Evolutionary conservation across 805 yeast species (phyloP).

Genomic region (Hanseniaspora clermontiae): DNA sequence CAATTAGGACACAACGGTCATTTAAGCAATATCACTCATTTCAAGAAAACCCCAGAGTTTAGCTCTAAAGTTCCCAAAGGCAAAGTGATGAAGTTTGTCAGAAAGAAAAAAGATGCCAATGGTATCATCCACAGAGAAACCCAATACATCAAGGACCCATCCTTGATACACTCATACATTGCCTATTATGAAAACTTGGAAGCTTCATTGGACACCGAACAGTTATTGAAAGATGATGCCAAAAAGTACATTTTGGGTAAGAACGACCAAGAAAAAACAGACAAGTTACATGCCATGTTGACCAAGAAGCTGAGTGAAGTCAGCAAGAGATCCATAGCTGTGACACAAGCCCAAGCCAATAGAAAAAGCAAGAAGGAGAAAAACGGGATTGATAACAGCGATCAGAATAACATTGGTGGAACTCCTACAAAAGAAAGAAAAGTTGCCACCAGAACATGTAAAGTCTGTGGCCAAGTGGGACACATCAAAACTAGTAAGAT

Average conservation of each 20-base stretch:
- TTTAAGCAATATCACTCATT: slow-evolving; percentile 22
- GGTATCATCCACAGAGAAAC: slow-evolving; percentile 73
- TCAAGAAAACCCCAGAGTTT: slow-evolving; percentile 24
- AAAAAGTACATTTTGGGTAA: slow-evolving; percentile 44
- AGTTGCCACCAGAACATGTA: slow-evolving; percentile 56
- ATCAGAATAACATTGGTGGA: slow-evolving; percentile 51
- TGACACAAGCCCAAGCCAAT: slow-evolving; percentile 24
- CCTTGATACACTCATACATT: slow-evolving; percentile 74
- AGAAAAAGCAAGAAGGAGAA: slow-evolving; percentile 21
- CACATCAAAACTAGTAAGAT: slow-evolving; percentile 81
- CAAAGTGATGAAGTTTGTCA: slow-evolving; percentile 49
- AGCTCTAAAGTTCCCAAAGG: slow-evolving; percentile 23
- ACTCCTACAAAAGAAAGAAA: slow-evolving; percentile 43
- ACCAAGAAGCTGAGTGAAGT: slow-evolving; percentile 56
- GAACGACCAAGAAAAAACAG: slow-evolving; percentile 72
- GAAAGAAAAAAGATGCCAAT: slow-evolving; percentile 71
- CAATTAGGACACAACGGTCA: slow-evolving; percentile 28
- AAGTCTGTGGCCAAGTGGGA: slow-evolving; percentile 89
- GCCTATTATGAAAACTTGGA: slow-evolving; percentile 55
- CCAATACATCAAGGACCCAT: slow-evolving; percentile 70
- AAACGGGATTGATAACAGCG: slow-evolving; percentile 15
- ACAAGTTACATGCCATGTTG: slow-evolving; percentile 59
- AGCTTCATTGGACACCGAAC: slow-evolving; percentile 51
- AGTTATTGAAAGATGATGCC: slow-evolving; percentile 24
- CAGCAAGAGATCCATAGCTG: slow-evolving; percentile 9